phyloP scores from a whole-genome alignment of 257 asterid genomes.

The Lithospermum erythrorhizon region DNA sequence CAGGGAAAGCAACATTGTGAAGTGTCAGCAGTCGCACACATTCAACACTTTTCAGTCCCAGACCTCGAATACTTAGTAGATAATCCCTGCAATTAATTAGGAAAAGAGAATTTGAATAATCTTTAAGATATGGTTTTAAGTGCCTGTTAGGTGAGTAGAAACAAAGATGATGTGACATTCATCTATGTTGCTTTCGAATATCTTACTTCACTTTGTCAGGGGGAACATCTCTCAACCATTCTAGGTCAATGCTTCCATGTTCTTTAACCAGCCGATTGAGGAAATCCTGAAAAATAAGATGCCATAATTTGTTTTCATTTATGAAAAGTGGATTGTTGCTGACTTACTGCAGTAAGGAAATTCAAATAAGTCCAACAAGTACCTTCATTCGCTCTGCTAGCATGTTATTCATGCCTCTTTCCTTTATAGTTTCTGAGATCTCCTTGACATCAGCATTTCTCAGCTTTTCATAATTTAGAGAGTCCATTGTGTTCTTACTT shows the following conservation, averaged over 20 bases:
- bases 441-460: slow-evolving; percentile 23
- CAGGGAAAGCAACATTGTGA: slow-evolving; percentile 92
- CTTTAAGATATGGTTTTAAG: neutral
- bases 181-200: slow-evolving; percentile 8
- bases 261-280: slow-evolving; percentile 68
- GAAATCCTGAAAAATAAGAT: slow-evolving; percentile 58
- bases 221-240: slow-evolving; percentile 84
- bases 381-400: slow-evolving; percentile 72
- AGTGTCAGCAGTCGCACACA: slow-evolving; percentile 90
- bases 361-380: neutral
- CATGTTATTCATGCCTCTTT: slow-evolving; percentile 49
- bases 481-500: slow-evolving; percentile 55
- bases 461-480: slow-evolving; percentile 59
- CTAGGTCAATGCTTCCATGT: slow-evolving; percentile 76
- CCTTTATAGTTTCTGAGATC: slow-evolving; percentile 30
- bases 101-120: slow-evolving; percentile 6
- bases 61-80: slow-evolving; percentile 72
- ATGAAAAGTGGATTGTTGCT: slow-evolving; percentile 1
- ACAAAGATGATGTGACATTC: neutral
- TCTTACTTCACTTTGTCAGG: slow-evolving; percentile 79
- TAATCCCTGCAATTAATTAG: slow-evolving; percentile 59
- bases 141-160: neutral
- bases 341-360: slow-evolving; percentile 5
- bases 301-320: slow-evolving; percentile 4
- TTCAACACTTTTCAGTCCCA: slow-evolving; percentile 93